Conservation (phyloP, 2,329 filamentous ascomycete genomes). For the Simplicillium aogashimaense region DNA sequence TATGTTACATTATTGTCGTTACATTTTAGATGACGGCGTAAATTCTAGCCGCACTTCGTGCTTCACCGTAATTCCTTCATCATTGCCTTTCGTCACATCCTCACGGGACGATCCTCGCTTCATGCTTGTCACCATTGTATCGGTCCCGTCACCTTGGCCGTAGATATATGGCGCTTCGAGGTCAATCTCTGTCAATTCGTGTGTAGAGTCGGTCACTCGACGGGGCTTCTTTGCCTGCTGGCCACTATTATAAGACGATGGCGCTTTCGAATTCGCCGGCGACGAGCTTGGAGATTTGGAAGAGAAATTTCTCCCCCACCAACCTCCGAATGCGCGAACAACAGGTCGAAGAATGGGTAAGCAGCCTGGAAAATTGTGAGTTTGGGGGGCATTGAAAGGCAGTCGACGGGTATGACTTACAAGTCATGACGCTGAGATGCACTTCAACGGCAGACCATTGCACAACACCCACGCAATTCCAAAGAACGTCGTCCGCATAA, state of each 20-base stretch:
- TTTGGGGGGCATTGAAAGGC: too few species aligned
- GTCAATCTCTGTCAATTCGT: not conserved
- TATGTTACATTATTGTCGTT: not conserved
- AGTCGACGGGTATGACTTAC: slow-evolving; percentile 1
- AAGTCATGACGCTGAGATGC: slow-evolving; percentile 6
- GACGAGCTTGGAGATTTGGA: slow-evolving; percentile 1
- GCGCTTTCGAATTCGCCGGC: not conserved
- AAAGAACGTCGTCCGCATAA: slow-evolving; percentile 4
- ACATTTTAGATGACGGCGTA: not conserved
- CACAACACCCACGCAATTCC: slow-evolving; percentile 4
- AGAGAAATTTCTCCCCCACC: slow-evolving; percentile 4
- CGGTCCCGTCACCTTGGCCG: not conserved
- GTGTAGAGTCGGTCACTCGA: not conserved
- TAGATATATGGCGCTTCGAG: not conserved
- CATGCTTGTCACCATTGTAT: not conserved
- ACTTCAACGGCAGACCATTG: slow-evolving; percentile 4
- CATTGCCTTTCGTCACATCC: not conserved
- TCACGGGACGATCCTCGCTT: not conserved
- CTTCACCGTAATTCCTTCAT: not conserved
- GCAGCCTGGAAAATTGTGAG: too few species aligned
- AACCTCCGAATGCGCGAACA: slow-evolving; percentile 3
- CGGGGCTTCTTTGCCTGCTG: not conserved
- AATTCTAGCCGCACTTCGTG: not conserved
- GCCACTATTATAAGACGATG: not conserved
- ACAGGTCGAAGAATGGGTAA: slow-evolving; percentile 5